phyloP scores from a whole-genome alignment of 345 rosid genomes.

The Nephelium lappaceum region DNA sequence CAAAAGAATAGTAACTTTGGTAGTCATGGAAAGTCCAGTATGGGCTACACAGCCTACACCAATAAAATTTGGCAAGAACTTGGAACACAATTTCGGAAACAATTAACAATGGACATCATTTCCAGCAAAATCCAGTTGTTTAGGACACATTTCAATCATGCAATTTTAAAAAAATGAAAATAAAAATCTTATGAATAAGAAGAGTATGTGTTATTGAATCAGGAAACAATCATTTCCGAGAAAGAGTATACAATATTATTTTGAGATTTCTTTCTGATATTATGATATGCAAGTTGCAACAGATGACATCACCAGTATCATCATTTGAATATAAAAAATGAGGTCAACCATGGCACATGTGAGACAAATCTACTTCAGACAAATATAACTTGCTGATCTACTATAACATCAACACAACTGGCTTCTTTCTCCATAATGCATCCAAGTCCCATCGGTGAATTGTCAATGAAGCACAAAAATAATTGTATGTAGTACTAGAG shows the following conservation, averaged over 20 bases:
- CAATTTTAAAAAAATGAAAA: background rate
- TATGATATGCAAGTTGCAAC: background rate
- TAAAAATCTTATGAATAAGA: background rate
- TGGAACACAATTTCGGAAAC: background rate
- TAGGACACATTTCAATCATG: conserved; percentile 1
- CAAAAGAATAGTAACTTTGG: no score
- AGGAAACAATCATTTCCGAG: background rate
- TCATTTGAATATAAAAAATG: background rate
- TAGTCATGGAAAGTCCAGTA: conserved; percentile 6
- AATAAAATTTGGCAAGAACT: background rate
- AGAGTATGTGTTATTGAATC: background rate
- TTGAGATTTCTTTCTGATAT: background rate
- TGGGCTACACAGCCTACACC: conserved; percentile 10
- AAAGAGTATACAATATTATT: background rate
- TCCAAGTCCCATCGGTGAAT: background rate
- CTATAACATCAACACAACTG: background rate
- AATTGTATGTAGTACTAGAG: background rate
- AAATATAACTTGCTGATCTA: background rate
- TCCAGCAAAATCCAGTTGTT: background rate
- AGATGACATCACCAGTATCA: background rate
- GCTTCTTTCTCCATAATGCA: background rate
- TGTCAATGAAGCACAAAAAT: background rate
- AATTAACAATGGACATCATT: background rate
- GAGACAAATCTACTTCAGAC: background rate
- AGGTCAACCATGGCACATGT: background rate